A percentile compares a stretch with the other conserved stretches of the same genome.
Evolutionary conservation across 371 early-diverging fungal genomes (phyloP).

Genomic region (Haplosporangium sp.): DNA sequence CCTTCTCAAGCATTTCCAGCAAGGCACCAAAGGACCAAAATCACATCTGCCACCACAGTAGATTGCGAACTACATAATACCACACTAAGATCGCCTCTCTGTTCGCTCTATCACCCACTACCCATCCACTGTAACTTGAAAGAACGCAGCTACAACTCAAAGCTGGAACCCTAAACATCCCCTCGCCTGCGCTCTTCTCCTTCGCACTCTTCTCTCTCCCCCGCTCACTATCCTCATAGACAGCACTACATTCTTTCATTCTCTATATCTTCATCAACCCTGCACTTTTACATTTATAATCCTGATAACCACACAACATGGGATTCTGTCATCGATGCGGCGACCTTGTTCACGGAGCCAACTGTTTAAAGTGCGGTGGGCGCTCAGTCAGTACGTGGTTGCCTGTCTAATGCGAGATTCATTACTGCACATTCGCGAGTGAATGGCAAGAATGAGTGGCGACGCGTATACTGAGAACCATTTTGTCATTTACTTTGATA

Average conservation of each 20-base stretch:
- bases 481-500: slow-evolving; percentile 10
- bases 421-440: too few species aligned
- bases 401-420: not conserved
- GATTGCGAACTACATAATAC: too few species aligned
- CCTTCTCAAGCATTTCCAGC: too few species aligned
- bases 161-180: not conserved
- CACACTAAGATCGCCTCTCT: too few species aligned
- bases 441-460: too few species aligned
- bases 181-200: not conserved
- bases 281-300: not conserved
- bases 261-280: not conserved
- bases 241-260: not conserved
- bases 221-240: not conserved
- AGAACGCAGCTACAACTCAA: too few species aligned
- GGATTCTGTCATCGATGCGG: slow-evolving; percentile 73
- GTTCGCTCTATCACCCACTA: too few species aligned
- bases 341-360: slow-evolving; percentile 62
- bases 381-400: slow-evolving; percentile 63
- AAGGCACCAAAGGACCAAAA: too few species aligned
- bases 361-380: slow-evolving; percentile 70
- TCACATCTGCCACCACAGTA: too few species aligned
- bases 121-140: too few species aligned
- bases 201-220: not conserved
- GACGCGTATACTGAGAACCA: not conserved
- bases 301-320: slow-evolving; percentile 49